phyloP scores from a whole-genome alignment of 495 filamentous ascomycete species.

The Paragyromitra xinjiangensis region DNA sequence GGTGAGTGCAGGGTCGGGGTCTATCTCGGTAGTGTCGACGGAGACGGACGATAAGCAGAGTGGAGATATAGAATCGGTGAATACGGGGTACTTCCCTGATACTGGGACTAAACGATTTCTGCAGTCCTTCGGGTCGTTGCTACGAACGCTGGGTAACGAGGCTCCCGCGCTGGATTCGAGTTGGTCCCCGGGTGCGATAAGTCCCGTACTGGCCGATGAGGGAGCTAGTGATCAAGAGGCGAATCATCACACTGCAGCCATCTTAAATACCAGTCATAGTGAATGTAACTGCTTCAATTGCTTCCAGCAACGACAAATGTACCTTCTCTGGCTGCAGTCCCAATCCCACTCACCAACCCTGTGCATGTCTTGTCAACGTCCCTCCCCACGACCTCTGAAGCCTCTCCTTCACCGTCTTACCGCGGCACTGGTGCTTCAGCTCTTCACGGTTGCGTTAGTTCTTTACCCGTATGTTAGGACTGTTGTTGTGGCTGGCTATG shows the following conservation, averaged over 20 bases:
- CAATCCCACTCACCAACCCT: neutral
- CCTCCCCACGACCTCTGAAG: neutral
- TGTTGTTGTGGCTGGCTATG: neutral
- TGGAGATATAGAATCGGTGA: neutral
- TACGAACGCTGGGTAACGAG: neutral
- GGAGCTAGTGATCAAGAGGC: neutral
- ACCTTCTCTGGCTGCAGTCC: slow-evolving; percentile 17
- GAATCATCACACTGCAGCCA: neutral
- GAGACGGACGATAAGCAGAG: neutral
- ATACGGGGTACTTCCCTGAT: slow-evolving; percentile 13
- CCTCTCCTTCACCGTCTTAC: slow-evolving; percentile 13
- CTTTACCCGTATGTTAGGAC: slow-evolving; percentile 23
- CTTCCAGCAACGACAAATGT: slow-evolving; percentile 26
- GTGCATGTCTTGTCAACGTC: slow-evolving; percentile 4
- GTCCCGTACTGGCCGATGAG: neutral
- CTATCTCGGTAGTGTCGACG: neutral
- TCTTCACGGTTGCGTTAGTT: slow-evolving; percentile 13
- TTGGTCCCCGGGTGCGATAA: slow-evolving; percentile 1
- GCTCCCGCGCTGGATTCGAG: neutral
- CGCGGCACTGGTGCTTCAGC: neutral
- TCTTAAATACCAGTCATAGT: too few relatives aligned
- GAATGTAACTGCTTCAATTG: slow-evolving; percentile 27
- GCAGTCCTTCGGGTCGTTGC: neutral
- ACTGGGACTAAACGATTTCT: slow-evolving; percentile 5
- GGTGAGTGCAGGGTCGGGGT: neutral